Evolutionary conservation across 2,329 filamentous ascomycete species (phyloP).

Genomic region (Fusarium sp.): DNA sequence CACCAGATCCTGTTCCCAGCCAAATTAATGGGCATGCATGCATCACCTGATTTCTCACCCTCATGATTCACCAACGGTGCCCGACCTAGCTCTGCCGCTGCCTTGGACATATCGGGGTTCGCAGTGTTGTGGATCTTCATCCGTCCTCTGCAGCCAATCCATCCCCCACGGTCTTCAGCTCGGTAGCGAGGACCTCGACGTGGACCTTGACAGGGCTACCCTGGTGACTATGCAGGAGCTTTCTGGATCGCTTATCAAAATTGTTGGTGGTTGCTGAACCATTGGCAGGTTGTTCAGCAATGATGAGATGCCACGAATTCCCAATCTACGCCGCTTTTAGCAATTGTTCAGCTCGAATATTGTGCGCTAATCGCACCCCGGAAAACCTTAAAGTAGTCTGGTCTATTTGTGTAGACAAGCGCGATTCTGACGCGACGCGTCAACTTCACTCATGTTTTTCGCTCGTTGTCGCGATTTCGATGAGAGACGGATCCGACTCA

Average conservation of each 20-base stretch:
- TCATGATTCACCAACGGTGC: constrained; percentile 26
- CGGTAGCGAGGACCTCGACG: constrained; percentile 10
- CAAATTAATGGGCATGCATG: constrained; percentile 43
- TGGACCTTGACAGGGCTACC: constrained; percentile 31
- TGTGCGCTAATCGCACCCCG: constrained; percentile 37
- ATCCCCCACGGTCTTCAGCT: constrained; percentile 22
- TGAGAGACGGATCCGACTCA: neutral
- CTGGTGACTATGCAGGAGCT: constrained; percentile 27
- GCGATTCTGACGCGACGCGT: constrained; percentile 38
- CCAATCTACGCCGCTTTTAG: constrained; percentile 42
- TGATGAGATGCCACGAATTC: constrained; percentile 44
- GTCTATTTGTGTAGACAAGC: constrained; percentile 18
- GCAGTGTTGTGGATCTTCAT: constrained; percentile 35
- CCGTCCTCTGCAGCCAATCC: constrained; percentile 27
- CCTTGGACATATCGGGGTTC: constrained; percentile 27
- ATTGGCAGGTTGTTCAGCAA: constrained; percentile 36
- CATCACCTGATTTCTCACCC: constrained; percentile 35
- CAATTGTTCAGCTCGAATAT: constrained; percentile 35
- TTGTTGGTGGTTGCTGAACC: constrained; percentile 34
- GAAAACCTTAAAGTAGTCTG: constrained; percentile 24
- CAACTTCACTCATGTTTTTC: constrained; percentile 39
- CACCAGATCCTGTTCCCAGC: constrained; percentile 30
- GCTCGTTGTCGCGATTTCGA: neutral
- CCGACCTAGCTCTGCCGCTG: constrained; percentile 9
- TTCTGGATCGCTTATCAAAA: constrained; percentile 39